These are phyloP conservation scores for Vitis hybrid DNA, from an alignment of 177 flowering plant genomes.

Conservation along the genomic window DNA sequence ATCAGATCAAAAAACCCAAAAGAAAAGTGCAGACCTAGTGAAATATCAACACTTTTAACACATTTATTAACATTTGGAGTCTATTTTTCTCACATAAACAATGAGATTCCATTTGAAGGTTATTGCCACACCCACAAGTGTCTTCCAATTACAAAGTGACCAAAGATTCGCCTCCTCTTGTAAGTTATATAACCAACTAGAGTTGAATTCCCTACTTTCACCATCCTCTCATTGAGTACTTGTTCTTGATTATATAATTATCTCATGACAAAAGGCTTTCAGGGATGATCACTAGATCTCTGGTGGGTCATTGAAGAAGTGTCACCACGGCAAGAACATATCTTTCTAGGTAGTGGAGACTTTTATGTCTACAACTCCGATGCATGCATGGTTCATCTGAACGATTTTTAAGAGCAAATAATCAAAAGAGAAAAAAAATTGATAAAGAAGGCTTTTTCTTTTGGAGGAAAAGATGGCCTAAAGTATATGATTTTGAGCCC, in stretches of 20 bases:
- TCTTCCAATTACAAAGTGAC: too few species aligned
- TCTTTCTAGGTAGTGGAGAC: neutral
- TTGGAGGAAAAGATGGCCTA: neutral
- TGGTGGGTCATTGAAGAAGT: slow-evolving; percentile 5
- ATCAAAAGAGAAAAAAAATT: neutral
- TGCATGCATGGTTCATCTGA: neutral
- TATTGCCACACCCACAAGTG: too few species aligned
- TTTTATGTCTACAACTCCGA: neutral
- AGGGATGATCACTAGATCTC: slow-evolving; percentile 2
- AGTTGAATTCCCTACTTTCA: neutral
- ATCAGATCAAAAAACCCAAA: too few species aligned
- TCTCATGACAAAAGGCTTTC: slow-evolving; percentile 5
- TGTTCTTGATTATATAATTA: too few species aligned
- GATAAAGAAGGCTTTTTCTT: neutral
- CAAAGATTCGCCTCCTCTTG: too few species aligned
- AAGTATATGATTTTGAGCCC: neutral
- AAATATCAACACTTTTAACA: too few species aligned
- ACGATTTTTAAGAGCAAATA: neutral
- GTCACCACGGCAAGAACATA: neutral
- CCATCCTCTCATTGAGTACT: neutral
- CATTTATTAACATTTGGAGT: too few species aligned
- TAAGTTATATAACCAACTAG: neutral
- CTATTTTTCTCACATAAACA: too few species aligned
- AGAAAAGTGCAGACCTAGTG: too few species aligned
- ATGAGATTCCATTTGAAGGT: too few species aligned